These are phyloP conservation scores for Iberis pinnata DNA, from an alignment of 345 rosid species.

Conservation along the genomic window DNA sequence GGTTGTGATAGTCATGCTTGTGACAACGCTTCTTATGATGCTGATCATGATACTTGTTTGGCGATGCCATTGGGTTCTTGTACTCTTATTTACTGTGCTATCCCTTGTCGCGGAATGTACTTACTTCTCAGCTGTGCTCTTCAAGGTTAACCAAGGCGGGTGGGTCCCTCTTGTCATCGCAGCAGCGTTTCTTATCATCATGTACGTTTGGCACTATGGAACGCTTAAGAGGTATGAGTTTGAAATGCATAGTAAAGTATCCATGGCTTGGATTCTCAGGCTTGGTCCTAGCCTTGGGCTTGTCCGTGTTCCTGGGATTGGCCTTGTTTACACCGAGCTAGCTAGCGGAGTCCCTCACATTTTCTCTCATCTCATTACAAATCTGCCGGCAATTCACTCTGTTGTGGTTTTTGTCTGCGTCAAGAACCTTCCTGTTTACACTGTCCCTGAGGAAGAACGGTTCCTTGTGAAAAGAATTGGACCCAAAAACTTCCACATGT, in stretches of 20 bases:
- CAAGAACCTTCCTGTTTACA: constrained; percentile 37
- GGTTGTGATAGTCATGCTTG: constrained; percentile 94
- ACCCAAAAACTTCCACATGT: constrained; percentile 64
- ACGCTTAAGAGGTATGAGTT: constrained; percentile 76
- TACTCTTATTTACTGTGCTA: background rate
- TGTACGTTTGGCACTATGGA: constrained; percentile 95
- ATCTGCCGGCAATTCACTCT: constrained; percentile 65
- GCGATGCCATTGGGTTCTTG: background rate
- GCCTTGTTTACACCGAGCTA: constrained; percentile 70
- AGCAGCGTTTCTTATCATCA: constrained; percentile 57
- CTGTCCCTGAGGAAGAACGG: constrained; percentile 50
- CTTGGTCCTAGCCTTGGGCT: constrained; percentile 56
- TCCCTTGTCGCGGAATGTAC: background rate
- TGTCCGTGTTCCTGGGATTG: constrained; percentile 65
- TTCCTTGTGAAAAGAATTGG: constrained; percentile 67
- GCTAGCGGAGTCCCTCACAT: constrained; percentile 73
- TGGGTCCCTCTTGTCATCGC: constrained; percentile 91
- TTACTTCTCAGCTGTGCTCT: constrained; percentile 94
- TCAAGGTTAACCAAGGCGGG: constrained; percentile 93
- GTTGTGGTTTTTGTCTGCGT: constrained; percentile 61
- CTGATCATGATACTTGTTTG: constrained; percentile 30
- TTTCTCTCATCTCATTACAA: constrained; percentile 74
- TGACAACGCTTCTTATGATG: constrained; percentile 90
- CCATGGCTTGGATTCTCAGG: constrained; percentile 74
- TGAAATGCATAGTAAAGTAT: constrained; percentile 89